Conservation (phyloP, 805 yeast species). For the Candida manassasensis region DNA sequence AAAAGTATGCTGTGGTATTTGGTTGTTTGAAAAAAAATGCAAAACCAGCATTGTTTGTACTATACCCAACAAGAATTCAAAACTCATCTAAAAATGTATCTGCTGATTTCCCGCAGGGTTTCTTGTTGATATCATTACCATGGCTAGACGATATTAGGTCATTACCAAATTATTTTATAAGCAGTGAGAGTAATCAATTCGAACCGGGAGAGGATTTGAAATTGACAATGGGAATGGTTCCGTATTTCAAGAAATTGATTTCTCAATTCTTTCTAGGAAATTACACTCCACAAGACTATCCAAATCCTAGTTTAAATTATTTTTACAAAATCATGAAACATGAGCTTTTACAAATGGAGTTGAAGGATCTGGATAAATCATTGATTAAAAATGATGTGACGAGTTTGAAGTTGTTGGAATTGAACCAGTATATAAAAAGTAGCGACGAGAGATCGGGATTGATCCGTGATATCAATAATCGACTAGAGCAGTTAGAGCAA, state of each 20-base stretch:
- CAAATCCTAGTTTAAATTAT: slow-evolving; percentile 65
- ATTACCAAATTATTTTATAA: slow-evolving; percentile 42
- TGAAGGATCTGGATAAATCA: slow-evolving; percentile 12
- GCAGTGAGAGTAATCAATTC: slow-evolving; percentile 5
- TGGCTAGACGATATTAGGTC: slow-evolving; percentile 70
- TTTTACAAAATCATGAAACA: slow-evolving; percentile 63
- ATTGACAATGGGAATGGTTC: slow-evolving; percentile 14
- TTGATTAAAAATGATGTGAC: slow-evolving; percentile 19
- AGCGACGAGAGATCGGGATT: slow-evolving; percentile 8
- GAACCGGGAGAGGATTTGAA: slow-evolving; percentile 12
- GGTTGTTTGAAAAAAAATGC: slow-evolving; percentile 55
- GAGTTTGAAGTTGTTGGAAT: slow-evolving; percentile 12
- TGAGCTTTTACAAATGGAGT: slow-evolving; percentile 49
- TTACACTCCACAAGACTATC: slow-evolving; percentile 53
- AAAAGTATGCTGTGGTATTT: slow-evolving; percentile 66
- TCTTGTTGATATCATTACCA: slow-evolving; percentile 66
- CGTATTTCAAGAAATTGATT: slow-evolving; percentile 20
- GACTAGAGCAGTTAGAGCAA: slow-evolving; percentile 11
- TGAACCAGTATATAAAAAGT: slow-evolving; percentile 3
- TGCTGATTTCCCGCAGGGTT: slow-evolving; percentile 60
- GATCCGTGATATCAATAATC: slow-evolving; percentile 9
- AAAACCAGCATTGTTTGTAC: slow-evolving; percentile 52
- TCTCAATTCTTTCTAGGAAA: slow-evolving; percentile 41
- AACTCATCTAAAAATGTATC: slow-evolving; percentile 15
- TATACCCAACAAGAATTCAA: slow-evolving; percentile 48